Base-by-base conservation (phyloP, 768 basidiomycete species). In the Pulveroboletus sp. region DNA sequence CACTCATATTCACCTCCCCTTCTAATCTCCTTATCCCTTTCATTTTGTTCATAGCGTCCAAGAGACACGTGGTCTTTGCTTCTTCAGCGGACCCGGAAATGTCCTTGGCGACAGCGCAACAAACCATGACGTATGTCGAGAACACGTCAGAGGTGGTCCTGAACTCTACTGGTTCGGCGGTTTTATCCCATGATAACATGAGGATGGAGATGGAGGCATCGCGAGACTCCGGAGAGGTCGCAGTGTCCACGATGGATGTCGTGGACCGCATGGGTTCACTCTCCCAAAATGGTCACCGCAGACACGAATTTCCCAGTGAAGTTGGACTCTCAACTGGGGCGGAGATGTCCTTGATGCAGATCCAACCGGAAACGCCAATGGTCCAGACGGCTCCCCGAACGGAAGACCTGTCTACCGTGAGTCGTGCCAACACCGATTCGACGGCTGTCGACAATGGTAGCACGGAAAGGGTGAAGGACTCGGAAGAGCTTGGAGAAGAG, bases 1-100 rank as follows among this genome's bases (percentile, higher is more conserved):
- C 60, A 5, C 61, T 62, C n/a, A 38, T 62, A 45, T 53, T 62
- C 38, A 62, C 60, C 0, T 47, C 60, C 4, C 60, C 60, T 20
- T 48, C 52, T 3, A 61, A 61, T 35, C 60, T 61, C 17, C 53
- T 61, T 38, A 29, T 61, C 6, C 60, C 57, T 14, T 62, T 63
- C 24, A 23, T 62, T 8, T 25, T 62, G 1, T 59, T 59, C 29
- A 49, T 60, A 2, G 25, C 49, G 4, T 62, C 60, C 5, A 62
- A 62, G 21, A 36, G 50, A 40, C 50, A 52, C 48, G 6, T 21
- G 14, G 61, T 61, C 2, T 56, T n/a, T n/a, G n/a, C n/a, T n/a
- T n/a, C n/a, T n/a, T n/a, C n/a, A n/a, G n/a, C n/a, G n/a, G n/a
- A n/a, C n/a, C n/a, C n/a, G n/a, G n/a, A n/a, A n/a, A n/a, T n/a